phyloP scores from a whole-genome alignment of 345 rosid species.

The Corymbia maculata region DNA sequence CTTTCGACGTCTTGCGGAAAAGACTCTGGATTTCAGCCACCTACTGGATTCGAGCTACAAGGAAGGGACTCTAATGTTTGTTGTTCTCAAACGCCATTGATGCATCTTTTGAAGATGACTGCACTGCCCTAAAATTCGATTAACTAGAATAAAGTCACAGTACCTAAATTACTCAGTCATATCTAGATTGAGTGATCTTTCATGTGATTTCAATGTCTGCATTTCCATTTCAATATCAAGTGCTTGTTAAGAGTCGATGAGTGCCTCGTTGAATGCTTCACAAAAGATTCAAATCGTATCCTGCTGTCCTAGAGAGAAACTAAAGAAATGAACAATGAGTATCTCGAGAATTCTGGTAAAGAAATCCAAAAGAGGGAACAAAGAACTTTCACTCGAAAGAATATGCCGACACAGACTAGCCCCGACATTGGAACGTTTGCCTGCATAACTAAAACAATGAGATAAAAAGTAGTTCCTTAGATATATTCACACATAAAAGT shows the following conservation, averaged over 20 bases:
- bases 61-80: constrained; percentile 16
- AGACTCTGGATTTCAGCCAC: constrained; percentile 13
- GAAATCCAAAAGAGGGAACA: background rate
- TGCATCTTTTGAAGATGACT: background rate
- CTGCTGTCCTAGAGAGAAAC: background rate
- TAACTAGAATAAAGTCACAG: background rate
- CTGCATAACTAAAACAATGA: background rate
- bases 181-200: background rate
- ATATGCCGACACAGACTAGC: background rate
- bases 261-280: background rate
- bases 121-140: background rate
- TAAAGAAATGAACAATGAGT: background rate
- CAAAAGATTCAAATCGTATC: background rate
- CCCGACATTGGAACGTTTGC: background rate
- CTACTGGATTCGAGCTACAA: constrained; percentile 17
- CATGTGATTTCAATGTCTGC: background rate
- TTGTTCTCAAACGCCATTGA: constrained; percentile 24
- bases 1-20: constrained; percentile 19
- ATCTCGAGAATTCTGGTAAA: background rate
- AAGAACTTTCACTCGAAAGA: background rate
- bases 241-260: background rate
- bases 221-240: background rate
- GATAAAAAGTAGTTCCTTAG: background rate
- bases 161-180: background rate
- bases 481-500: background rate